Evolutionary conservation across 768 basidiomycete genomes (phyloP).

Genomic region (Mycena floridula): DNA sequence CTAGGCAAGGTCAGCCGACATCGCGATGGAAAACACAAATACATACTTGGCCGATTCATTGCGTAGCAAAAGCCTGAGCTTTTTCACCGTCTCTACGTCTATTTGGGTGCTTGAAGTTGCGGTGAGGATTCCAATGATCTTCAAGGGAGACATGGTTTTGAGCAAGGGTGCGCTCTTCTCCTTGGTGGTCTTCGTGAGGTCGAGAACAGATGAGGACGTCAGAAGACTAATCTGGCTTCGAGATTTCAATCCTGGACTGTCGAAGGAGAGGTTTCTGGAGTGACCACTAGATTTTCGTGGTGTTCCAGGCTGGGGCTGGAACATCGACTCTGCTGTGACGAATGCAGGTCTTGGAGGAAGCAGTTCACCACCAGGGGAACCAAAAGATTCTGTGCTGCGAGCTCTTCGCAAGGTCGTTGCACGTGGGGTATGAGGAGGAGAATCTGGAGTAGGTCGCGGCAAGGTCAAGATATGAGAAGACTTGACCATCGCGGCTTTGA

Average conservation of each 20-base stretch:
- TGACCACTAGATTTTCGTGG: conserved; percentile 41
- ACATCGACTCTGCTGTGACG: conserved; percentile 30
- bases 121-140: conserved; percentile 61
- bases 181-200: conserved; percentile 39
- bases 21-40: background rate
- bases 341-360: conserved; percentile 30
- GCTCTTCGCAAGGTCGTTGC: conserved; percentile 51
- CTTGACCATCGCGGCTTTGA: conserved; percentile 90
- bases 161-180: conserved; percentile 39
- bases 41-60: conserved; percentile 85
- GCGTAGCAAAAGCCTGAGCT: conserved; percentile 76
- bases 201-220: conserved; percentile 35
- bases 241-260: conserved; percentile 46
- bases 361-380: conserved; percentile 38
- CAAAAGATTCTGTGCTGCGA: conserved; percentile 68
- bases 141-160: conserved; percentile 56
- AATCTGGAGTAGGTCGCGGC: conserved; percentile 22
- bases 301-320: too few species aligned
- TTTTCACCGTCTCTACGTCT: conserved; percentile 84
- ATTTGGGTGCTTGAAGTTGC: conserved; percentile 67
- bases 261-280: conserved; percentile 56
- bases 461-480: conserved; percentile 64
- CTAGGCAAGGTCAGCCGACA: conserved; percentile 28
- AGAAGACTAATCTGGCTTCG: conserved; percentile 44
- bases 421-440: conserved; percentile 43